Conservation (phyloP, 768 basidiomycete species). For the Fomitopsis serialis region DNA sequence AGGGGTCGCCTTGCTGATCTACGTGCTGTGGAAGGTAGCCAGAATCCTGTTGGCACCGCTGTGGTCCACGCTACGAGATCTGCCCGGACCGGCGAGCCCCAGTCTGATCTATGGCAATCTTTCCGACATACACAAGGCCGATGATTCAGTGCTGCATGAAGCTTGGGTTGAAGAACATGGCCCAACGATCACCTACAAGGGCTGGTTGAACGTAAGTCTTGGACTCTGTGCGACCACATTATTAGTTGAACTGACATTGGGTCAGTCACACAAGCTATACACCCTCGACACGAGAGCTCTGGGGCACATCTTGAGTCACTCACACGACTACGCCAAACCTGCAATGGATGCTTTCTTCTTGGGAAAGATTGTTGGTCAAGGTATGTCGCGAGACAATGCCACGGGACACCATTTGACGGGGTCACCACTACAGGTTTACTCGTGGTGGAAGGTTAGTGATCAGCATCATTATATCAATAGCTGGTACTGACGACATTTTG, state of each 20-base stretch:
- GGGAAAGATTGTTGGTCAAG: background rate
- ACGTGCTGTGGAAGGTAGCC: background rate
- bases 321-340: background rate
- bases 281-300: background rate
- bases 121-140: constrained; percentile 37
- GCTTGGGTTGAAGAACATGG: constrained; percentile 1
- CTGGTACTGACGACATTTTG: too few species aligned
- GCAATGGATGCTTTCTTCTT: background rate
- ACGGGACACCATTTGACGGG: too few species aligned
- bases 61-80: constrained; percentile 36
- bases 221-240: background rate
- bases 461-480: too few species aligned
- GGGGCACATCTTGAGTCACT: background rate
- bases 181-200: background rate
- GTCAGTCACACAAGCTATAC: background rate
- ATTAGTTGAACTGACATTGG: background rate
- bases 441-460: too few species aligned
- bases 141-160: constrained; percentile 21
- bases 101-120: constrained; percentile 47
- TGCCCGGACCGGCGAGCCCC: constrained; percentile 45
- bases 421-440: too few species aligned
- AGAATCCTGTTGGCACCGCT: background rate
- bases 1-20: background rate
- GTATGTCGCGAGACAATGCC: background rate
- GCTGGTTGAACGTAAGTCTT: background rate